Base-by-base conservation (phyloP, 78 protist genomes). In the Anaeramoeba flamelloides region DNA sequence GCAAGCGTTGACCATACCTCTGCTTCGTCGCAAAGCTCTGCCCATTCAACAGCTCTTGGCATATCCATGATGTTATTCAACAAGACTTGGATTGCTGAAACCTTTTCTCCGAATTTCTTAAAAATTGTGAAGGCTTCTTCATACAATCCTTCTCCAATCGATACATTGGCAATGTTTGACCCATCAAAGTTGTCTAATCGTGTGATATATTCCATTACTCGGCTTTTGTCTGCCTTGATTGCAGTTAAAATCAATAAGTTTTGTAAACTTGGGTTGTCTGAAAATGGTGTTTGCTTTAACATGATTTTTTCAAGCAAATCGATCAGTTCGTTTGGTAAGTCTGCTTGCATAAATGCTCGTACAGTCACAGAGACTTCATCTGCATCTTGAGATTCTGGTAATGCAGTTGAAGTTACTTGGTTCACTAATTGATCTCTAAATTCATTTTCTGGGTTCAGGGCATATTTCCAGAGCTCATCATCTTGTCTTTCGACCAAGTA, bases 91-190 rank as follows among this genome's bases (percentile, higher is more conserved):
- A 92, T 81, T n/a, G 98, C 99, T 77, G 41, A 86, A 22, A 77
- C 86, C 85, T 93, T 83, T 84, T 89, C 86, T 39, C 86, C 87
- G 85, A 85, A 88, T 90, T 93, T 95, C 89, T n/a, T n/a, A n/a
- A n/a, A n/a, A n/a, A n/a, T n/a, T n/a, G 88, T 85, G 86, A 97
- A 97, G 17, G 98, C 99, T 81, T 95, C 99, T 85, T 98, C 99
- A 85, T 41, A 93, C 69, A 95, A 88, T 69, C 76, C 93, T 39
- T 80, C 2, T 39, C 81, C 83, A 37, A 93, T 86, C 82, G 98
- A 96, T 38, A 95, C 89, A 80, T 86, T 84, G 41, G 99, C 98
- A 34, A 98, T 89, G 79, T 92, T 94, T 30, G 89, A 84, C 39
- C 93, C 97, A 65, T 97, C 99, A 91, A 87, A 98, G 89, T 93